Conservation (phyloP, 2,329 filamentous ascomycete species). For the Ophiostoma tasmaniense region DNA sequence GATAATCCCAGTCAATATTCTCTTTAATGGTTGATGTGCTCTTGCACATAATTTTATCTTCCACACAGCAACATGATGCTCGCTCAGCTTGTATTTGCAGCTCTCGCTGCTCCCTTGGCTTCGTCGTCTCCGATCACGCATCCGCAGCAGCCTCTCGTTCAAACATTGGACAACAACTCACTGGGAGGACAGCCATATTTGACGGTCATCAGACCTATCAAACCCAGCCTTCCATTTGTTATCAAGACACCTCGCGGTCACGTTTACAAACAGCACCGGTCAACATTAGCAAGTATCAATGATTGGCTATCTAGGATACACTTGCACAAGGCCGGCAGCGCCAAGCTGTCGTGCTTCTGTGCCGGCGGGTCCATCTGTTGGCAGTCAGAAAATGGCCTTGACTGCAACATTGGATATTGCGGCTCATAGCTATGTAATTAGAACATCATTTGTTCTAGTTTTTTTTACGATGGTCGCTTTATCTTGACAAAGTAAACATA, state of each 20-base stretch:
- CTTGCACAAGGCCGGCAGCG: background rate
- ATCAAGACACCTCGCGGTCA: background rate
- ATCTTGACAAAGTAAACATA: too few species aligned
- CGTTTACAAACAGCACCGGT: background rate
- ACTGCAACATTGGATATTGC: background rate
- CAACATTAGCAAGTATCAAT: background rate
- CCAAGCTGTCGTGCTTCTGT: background rate
- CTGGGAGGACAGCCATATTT: too few species aligned
- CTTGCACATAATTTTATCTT: too few species aligned
- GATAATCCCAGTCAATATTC: background rate
- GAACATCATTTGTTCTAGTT: background rate
- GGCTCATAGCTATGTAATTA: background rate
- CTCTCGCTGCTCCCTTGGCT: background rate
- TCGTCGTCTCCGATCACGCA: background rate
- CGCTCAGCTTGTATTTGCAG: background rate
- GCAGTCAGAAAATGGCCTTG: background rate
- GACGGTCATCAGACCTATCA: too few species aligned
- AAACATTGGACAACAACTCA: too few species aligned
- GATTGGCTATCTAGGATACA: background rate
- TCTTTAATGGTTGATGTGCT: too few species aligned
- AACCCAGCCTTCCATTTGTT: background rate
- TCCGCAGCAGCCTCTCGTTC: background rate
- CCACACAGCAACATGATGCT: background rate
- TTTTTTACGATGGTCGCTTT: background rate
- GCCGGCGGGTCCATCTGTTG: background rate